Base-by-base conservation (phyloP, 2,329 filamentous ascomycete genomes). In the Seiridium cupressi region DNA sequence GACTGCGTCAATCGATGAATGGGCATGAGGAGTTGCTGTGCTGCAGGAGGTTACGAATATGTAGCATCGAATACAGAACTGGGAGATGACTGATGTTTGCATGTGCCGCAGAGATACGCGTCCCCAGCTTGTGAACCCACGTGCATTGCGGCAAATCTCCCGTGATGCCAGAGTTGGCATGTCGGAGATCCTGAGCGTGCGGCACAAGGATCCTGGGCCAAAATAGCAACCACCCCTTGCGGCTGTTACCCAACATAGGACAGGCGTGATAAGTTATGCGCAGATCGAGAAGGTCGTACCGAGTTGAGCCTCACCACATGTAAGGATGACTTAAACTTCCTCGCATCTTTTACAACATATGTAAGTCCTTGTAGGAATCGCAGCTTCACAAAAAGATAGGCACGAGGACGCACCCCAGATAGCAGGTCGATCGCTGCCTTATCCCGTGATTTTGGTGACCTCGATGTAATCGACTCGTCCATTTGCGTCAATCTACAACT, bases 191-290 rank as follows among this genome's bases (percentile, higher is more conserved):
- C 57, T 60, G 18, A 59, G 48, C 58, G 32, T 55, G 42, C 18
- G 55, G 62, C 55, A 26, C 18, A 51, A 60, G 59, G 64, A 65
- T 68, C 56, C 49, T 38, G 46, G 51, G 44, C 34, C 11, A 57
- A 57, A 57, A 57, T 57, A 57, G 54, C 40, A 57, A 46, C 44
- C 18, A 26, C 18, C 18, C 18, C 18, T 26, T 26, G 18, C 18
- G 18, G 18, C 18, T 26, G 13, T 18, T 35, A 35, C 49, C 31
- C 18, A 11, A 34, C 11, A 18, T 18, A 38, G 32, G 18, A 34
- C 34, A 38, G 34, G 49, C 18, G 11, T 36, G 49, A 49, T 49
- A 49, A 49, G 49, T 35, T 32, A 26, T 36, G 31, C 49, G 32
- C 49, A 36, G 35, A 42, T 55, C 8, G n/a, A 46, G 34, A 51